Base-by-base conservation (phyloP, 495 filamentous ascomycete species). In the Annulohypoxylon bovei region DNA sequence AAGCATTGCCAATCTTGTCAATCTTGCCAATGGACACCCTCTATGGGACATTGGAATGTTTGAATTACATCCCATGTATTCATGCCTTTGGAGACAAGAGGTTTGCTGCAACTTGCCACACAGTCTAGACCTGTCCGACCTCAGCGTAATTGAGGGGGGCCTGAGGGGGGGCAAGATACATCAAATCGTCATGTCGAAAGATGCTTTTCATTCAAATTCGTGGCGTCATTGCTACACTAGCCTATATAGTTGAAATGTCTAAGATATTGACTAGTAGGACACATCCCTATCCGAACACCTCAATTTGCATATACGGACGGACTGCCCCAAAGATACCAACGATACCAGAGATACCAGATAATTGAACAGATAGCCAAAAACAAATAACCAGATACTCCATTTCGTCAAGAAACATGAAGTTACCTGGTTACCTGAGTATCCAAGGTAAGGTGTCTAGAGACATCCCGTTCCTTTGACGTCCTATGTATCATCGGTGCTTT, bases 41-140 rank as follows among this genome's bases (percentile, higher is more conserved):
- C n/a, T 37, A 46, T 55, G 50, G 32, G 25, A 49, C 20, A 49
- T 20, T 18, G 6, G 8, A 42, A 50, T 28, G 44, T 39, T 47
- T 50, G 11, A 37, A 44, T 56, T 58, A 32, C 9, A 58, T 56
- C 28, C 40, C 33, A 42, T 47, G n/a, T n/a, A n/a, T n/a, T n/a
- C n/a, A n/a, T n/a, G n/a, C n/a, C n/a, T 40, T 12, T 4, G 6
- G n/a, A 37, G 25, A 23, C 16, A 23, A 39, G 25, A 42, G 3
- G 32, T 65, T 32, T 59, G 42, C 53, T 46, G 20, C 54, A 52
- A n/a, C 30, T 66, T 14, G 54, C 63, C 55, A 66, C 44, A 66
- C 28, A 66, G 23, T 50, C 54, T 33, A 66, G 63, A 53, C 42
- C 54, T 32, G 44, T 65, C 53, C 18, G 47, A 23, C 27, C 44